phyloP scores from a whole-genome alignment of 2,329 filamentous ascomycete genomes.

The Biscogniauxia mediterranea region DNA sequence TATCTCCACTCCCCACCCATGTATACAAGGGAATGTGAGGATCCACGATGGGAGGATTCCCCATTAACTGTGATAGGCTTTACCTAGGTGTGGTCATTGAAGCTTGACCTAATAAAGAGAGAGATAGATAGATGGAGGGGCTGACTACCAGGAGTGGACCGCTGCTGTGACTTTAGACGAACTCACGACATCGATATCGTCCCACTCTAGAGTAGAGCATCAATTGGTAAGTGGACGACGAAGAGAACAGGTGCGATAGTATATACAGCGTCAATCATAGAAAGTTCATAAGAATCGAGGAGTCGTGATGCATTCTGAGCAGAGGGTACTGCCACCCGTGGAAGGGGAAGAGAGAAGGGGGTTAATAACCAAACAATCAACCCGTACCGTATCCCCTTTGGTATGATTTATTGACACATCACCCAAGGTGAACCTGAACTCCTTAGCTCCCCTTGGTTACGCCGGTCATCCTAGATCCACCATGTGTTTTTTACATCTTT shows the following conservation, averaged over 20 bases:
- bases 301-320: constrained; percentile 18
- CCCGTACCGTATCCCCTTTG: background rate
- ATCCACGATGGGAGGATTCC: no score
- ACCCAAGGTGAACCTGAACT: constrained; percentile 14
- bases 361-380: constrained; percentile 1
- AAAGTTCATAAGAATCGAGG: constrained; percentile 4
- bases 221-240: background rate
- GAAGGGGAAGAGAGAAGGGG: background rate
- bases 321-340: background rate
- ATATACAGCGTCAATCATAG: constrained; percentile 13
- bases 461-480: background rate
- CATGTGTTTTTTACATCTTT: background rate
- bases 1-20: no score
- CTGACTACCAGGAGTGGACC: no score
- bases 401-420: constrained; percentile 10
- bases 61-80: no score
- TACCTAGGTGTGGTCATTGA: no score
- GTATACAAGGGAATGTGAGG: no score
- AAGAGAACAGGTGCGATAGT: background rate
- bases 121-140: no score
- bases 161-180: no score
- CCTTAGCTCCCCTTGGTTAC: constrained; percentile 1
- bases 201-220: background rate
- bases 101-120: no score
- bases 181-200: no score